Evolutionary conservation across 352 stramenopile species (phyloP), one percentile per base, ranked within the genome.

Genomic region (Phytophthora kernoviae): DNA sequence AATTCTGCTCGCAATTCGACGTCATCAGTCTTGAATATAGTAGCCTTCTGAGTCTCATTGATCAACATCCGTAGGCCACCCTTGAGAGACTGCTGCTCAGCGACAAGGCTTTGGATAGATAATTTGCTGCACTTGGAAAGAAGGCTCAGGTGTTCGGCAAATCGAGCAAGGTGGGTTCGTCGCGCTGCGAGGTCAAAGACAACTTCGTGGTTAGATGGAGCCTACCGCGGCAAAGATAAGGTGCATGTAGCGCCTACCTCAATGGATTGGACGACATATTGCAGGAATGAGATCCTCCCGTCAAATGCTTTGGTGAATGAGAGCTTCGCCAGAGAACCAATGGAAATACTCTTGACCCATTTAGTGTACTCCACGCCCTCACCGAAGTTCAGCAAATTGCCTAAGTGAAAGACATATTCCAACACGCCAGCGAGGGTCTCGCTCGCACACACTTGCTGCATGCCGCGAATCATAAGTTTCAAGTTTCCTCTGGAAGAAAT

Each of bases 271-370:
- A 94, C 81, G 24, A 90, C 67, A 57, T 90, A 95, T 56, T 95
- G 84, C 24, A 93, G 58, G 30, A 95, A 84, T 15, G 86, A 90
- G 21, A 87, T 78, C 14, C 76, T 75, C 12, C 86, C 86, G 5
- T 79, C 68, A 36, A 88, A 94, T 22, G 84, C 86, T 39, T 93
- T 94, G 1, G 84, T 94, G 39, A 91, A 84, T 17, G 84, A 90
- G 12, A 94, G 54, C 57, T 93, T 92, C 4, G 77, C 70, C 14
- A 94, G 62, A 21, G 86, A 94, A 49, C 80, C 83, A 42, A 94
- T 78, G 24, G 80, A 85, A 50, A 94, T 90, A 12, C 84, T 87
- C 34, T 75, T 80, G 9, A 87, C 73, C 37, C 58, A 79, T 32
- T 68, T 32, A 0, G 75, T 79, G 24, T 82, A 73, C 24, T 73